These are phyloP conservation scores for Hura crepitans DNA, from an alignment of 441 rosid species.

Conservation along the genomic window DNA sequence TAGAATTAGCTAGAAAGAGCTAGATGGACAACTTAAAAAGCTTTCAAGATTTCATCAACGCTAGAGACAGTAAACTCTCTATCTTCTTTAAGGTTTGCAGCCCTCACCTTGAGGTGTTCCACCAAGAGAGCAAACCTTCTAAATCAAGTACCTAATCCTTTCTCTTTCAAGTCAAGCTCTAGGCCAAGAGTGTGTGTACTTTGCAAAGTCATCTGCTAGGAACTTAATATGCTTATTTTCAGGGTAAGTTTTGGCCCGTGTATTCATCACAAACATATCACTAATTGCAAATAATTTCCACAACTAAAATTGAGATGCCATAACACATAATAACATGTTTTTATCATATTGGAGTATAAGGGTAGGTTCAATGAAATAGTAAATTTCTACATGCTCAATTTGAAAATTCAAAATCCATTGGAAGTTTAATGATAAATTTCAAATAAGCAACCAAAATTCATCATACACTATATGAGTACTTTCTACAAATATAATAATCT, in stretches of 20 bases:
- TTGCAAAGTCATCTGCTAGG: conserved; percentile 80
- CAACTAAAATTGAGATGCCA: background rate
- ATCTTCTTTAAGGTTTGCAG: conserved; percentile 76
- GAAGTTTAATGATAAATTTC: background rate
- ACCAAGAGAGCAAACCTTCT: conserved; percentile 78
- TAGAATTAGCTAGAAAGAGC: background rate
- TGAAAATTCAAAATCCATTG: background rate
- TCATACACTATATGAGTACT: background rate
- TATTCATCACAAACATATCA: conserved; percentile 92
- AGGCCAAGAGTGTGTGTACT: conserved; percentile 82
- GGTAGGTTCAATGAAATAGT: background rate
- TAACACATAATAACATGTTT: background rate
- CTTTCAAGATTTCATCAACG: conserved; percentile 76
- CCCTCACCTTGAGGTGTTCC: conserved; percentile 85
- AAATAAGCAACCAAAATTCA: background rate
- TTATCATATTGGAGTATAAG: background rate
- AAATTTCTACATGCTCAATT: background rate
- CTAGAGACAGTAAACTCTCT: conserved; percentile 87
- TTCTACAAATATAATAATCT: background rate
- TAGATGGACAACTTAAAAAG: conserved; percentile 35
- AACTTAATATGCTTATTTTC: conserved; percentile 89
- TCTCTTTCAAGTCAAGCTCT: conserved; percentile 80
- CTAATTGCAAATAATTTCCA: conserved; percentile 49
- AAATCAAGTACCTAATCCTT: conserved; percentile 82
- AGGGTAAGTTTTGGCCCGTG: conserved; percentile 88